Base-by-base conservation (phyloP, 768 basidiomycete genomes). In the Pulveroboletus sp. region DNA sequence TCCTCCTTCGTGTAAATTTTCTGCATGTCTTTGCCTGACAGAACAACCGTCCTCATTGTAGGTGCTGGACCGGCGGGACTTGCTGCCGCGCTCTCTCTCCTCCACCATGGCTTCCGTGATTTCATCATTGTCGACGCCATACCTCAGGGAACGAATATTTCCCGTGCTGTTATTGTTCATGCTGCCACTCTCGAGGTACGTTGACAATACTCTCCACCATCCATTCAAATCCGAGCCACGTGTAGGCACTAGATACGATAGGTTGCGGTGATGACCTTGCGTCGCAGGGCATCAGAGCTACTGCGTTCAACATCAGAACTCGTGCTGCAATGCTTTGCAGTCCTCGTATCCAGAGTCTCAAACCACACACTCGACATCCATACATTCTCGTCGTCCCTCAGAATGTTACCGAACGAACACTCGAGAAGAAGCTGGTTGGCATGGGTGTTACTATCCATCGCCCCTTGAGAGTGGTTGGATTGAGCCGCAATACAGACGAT, bases 291-390 rank as follows among this genome's bases (percentile, higher is more conserved):
- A 29, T 11, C 27, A 29, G 5, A 29, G 5, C 27, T 2, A 29
- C 4, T 29, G 5, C 2, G 27, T 29, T 29, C 8, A 29, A 29
- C 27, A 29, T 29, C 27, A 11, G 44, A n/a, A n/a, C n/a, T n/a
- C n/a, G n/a, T n/a, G n/a, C n/a, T n/a, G n/a, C n/a, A n/a, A n/a
- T n/a, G n/a, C 57, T 74, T 5, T 29, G 70, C 12, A 50, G 52
- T 3, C 57, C 66, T 6, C 57, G 72, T 43, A 72, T 77, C 50
- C 26, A 57, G 13, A 61, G 54, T 20, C 67, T 80, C 3, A 54
- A 61, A n/a, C 49, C 63, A 16, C 63, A 76, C 54, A 78, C 76
- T 32, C 69, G 62, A 16, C 75, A 67, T 50, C 74, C 77, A n/a
- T n/a, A n/a, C n/a, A n/a, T n/a, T n/a, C n/a, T n/a, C n/a, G n/a